Base-by-base conservation (phyloP, 2,329 filamentous ascomycete species). In the Diplodia seriata region DNA sequence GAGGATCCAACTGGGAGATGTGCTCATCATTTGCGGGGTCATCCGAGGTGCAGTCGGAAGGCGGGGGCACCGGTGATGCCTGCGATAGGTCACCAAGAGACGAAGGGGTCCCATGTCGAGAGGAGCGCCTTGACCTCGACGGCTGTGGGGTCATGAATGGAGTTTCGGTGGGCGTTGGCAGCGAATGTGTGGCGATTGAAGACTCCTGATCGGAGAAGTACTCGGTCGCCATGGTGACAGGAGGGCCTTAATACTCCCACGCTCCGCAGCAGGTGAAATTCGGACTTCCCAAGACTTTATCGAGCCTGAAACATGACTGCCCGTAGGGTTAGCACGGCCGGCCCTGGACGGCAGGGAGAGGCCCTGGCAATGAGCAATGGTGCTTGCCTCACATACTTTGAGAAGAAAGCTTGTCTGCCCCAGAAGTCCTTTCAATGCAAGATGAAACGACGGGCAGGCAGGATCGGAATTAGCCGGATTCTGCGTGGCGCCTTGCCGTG, bases 1-100 rank as follows among this genome's bases (percentile, higher is more conserved):
- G 89, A 3, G 95, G 93, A 75, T 99, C 95, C 36, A 97, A 83
- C 26, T 93, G 89, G 2, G 87, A 88, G 40, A 93, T 88, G 54
- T 82, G 87, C 70, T 94, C 91, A 71, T 94, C 89, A 66, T 81
- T 85, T 26, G 83, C 81, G 29, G 87, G 79, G 75, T 92, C 89
- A 68, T 84, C 72, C 1, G 70, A 68, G 38, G 70, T 69, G 31
- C 70, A 72, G 82, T 73, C 87, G 26, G 83, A 79, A 20, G 82
- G 82, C 33, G 86, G 78, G 26, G 84, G 84, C 31, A 84, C 82
- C 40, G 90, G 88, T 1, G 91, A 90, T 1, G 86, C 85, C 43
- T 87, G 84, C 18, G 59, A 63, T 1, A 87, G 86, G 50, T 92
- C 88, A 38, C 91, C 57, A 9, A 29, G 3, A n/a, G 66, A 63